Percentiles rank a stretch among this genome's conserved stretches.
Evolutionary conservation across 108 stramenopile genomes (phyloP).

Genomic region (Skeletonema potamos): DNA sequence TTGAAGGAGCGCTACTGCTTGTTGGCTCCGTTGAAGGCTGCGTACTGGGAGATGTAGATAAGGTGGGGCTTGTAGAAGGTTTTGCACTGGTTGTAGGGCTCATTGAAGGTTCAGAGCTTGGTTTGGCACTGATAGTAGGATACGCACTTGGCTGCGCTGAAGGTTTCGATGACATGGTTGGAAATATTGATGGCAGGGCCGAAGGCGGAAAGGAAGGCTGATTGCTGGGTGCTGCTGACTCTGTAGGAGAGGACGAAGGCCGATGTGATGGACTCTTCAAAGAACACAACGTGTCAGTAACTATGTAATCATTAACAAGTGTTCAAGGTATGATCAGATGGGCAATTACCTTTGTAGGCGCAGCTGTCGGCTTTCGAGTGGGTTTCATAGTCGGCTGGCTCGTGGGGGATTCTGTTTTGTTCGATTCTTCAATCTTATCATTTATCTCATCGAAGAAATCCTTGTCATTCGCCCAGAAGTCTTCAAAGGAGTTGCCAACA

Average conservation of each 20-base stretch:
- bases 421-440: constrained; percentile 15
- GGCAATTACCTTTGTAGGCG: constrained; percentile 1
- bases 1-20: constrained; percentile 1
- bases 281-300: not conserved
- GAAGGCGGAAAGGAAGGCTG: not conserved
- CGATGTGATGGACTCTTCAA: not conserved
- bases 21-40: not conserved
- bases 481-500: not conserved
- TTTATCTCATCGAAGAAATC: constrained; percentile 1
- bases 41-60: not conserved
- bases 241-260: not conserved
- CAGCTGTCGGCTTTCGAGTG: not conserved
- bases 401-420: not conserved
- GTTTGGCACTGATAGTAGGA: not conserved
- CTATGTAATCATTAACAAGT: too few relatives aligned
- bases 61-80: not conserved
- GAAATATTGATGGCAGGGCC: not conserved
- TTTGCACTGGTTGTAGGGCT: constrained; percentile 1
- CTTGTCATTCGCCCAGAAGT: constrained; percentile 13
- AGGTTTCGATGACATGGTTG: constrained; percentile 1
- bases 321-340: too few relatives aligned
- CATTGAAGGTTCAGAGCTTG: constrained; percentile 1
- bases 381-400: not conserved
- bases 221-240: not conserved
- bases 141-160: not conserved